Evolutionary conservation across 768 basidiomycete species (phyloP).

Genomic region (Boletus insuetus): DNA sequence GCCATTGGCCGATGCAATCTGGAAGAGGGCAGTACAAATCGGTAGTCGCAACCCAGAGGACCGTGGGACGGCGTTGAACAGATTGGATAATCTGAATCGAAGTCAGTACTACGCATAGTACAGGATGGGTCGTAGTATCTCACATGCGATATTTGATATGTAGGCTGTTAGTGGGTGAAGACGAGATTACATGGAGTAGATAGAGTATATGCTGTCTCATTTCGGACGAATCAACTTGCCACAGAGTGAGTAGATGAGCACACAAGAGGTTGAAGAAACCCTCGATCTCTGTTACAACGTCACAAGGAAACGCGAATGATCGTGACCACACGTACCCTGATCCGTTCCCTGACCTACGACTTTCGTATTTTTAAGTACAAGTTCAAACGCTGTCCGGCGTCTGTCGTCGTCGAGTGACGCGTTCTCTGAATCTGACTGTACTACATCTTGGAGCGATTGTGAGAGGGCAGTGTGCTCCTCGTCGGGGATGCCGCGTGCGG

Average conservation of each 20-base stretch:
- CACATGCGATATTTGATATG: constrained; percentile 76
- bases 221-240: constrained; percentile 53
- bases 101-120: constrained; percentile 4
- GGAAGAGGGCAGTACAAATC: constrained; percentile 62
- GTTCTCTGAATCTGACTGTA: constrained; percentile 48
- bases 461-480: constrained; percentile 62
- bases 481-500: constrained; percentile 63
- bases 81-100: constrained; percentile 62
- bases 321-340: constrained; percentile 49
- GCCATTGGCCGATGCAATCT: constrained; percentile 55
- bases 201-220: constrained; percentile 47
- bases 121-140: background rate
- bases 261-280: constrained; percentile 86
- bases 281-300: constrained; percentile 58
- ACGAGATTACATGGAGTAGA: constrained; percentile 54
- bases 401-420: constrained; percentile 54
- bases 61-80: constrained; percentile 75
- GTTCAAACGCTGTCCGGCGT: constrained; percentile 53
- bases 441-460: constrained; percentile 61
- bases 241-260: constrained; percentile 66
- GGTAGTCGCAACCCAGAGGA: constrained; percentile 59
- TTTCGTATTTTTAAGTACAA: constrained; percentile 61
- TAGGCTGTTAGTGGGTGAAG: constrained; percentile 51
- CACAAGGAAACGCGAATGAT: background rate
- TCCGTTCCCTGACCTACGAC: constrained; percentile 75